Base-by-base conservation (phyloP, 2,329 filamentous ascomycete species). In the Sordariomycetes sp. region DNA sequence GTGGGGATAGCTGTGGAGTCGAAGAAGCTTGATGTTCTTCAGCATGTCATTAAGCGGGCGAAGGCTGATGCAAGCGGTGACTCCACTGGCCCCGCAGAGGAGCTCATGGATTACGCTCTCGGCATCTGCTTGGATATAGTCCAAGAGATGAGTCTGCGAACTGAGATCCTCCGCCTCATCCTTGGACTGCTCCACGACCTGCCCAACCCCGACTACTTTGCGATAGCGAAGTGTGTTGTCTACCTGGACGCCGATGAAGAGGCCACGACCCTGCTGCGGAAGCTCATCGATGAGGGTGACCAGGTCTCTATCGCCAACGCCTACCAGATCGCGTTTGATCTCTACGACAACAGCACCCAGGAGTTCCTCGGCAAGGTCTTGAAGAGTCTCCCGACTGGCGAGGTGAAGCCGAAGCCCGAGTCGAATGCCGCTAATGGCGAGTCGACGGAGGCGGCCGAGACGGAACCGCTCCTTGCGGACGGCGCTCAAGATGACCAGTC, bases 301-400 rank as follows among this genome's bases (percentile, higher is more conserved):
- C 79, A 85, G 55, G 85, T 85, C 60, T 91, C 90, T 0, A 82
- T 90, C 18, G 89, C 92, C 22, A 87, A 90, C 55, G 94, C 94
- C 20, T 99, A 97, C 71, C 94, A 99, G 70, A 96, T 99, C 59
- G 94, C 93, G 1, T 99, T 99, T 67, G 94, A 99, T 67, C 80
- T 99, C 6, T 97, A 97, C 72, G 94, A 99, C 74, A 99, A 99
- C 68, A 94, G 94, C 64, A 97, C 94, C 0, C 94, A 99, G 67
- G 94, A 97, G 69, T 99, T 99, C 66, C 74, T 99, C 25, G 86
- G 86, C 64, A 97, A 94, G 73, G 89, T 99, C 52, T 86, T 93
- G 67, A 84, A 89, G 60, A 85, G 89, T 53, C 77, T 97, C 35
- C 89, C 91, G 0, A 78, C 80, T 20, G 72, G 74, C 12, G 75